Percentiles rank a stretch among this genome's conserved stretches.
These are phyloP conservation scores for Pseudodiploospora longispora DNA, from an alignment of 2,329 filamentous ascomycete species.

Conservation along the genomic window DNA sequence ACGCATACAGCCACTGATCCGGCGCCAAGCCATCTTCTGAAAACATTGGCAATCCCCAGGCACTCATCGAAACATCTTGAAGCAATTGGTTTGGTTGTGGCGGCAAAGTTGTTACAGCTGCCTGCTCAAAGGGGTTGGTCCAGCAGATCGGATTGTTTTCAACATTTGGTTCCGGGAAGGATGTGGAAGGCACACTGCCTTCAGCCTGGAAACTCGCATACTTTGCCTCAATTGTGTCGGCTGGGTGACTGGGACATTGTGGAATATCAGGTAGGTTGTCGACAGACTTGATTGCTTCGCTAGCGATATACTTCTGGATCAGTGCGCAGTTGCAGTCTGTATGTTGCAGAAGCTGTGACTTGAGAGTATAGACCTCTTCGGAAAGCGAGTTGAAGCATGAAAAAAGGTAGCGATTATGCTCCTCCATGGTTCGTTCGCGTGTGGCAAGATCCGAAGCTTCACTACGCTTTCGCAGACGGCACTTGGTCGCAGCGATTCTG, in stretches of 20 bases:
- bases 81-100: too few species aligned
- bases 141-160: not conserved
- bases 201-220: not conserved
- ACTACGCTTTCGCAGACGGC: slow-evolving; percentile 22
- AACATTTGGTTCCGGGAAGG: not conserved
- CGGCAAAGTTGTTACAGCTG: not conserved
- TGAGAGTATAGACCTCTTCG: slow-evolving; percentile 21
- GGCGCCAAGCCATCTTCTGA: too few species aligned
- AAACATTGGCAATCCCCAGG: too few species aligned
- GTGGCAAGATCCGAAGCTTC: slow-evolving; percentile 21
- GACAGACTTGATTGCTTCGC: slow-evolving; percentile 22
- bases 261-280: slow-evolving; percentile 13
- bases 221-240: not conserved
- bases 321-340: slow-evolving; percentile 22
- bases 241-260: not conserved
- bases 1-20: too few species aligned
- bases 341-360: slow-evolving; percentile 21
- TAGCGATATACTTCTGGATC: slow-evolving; percentile 23
- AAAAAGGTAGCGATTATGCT: slow-evolving; percentile 21
- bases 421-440: slow-evolving; percentile 20
- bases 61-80: too few species aligned
- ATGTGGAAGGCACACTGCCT: not conserved
- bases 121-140: not conserved
- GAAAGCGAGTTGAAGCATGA: slow-evolving; percentile 17
- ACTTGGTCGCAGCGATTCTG: slow-evolving; percentile 23